Base-by-base conservation (phyloP, 192 early-diverging fungal species). In the Thoreauomyces humboldtii region DNA sequence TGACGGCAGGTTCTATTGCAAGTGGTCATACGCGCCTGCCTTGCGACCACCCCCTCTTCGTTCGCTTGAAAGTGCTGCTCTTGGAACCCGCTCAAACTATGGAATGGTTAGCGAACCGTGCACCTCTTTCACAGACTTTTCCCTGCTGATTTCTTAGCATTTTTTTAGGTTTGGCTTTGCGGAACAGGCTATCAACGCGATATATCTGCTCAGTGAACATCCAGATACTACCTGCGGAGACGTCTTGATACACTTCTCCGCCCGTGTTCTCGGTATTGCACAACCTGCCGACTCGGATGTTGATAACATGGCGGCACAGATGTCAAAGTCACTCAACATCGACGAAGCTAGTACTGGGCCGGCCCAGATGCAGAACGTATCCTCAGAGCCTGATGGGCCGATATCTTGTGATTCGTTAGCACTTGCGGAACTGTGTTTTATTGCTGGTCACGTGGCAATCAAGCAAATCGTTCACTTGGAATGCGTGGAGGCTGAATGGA, bases 391-490 rank as follows among this genome's bases (percentile, higher is more conserved):
- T 4, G 65, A 52, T 2, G 38, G 59, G 11, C 6, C 59, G 29
- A 50, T 25, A 27, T 65, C 56, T 17, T 63, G 70, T 52, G 64
- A 87, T 58, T 71, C 88, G 29, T 84, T 90, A 71, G 88, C 91
- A 36, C 81, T 99, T 9, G 86, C 87, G 56, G 90, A 95, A 42
- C 75, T 99, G 14, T 70, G 94, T 22, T 98, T 98, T 58, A 77
- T 97, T 28, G 88, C 95, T 28, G 96, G 97, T 0, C 97, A 99
- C 73, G 86, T 96, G 15, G 96, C 92, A 0, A 89, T 98, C 63
- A 95, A 97, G 76, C 90, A 96, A 65, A 94, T 96, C 69, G 94
- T 96, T 31, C 88, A 96, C 73, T 76, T 99, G 45, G 97, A 99
- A 78, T 81, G 86, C 1, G 86, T 98, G 24, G 97, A 99, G 74